Percentiles rank a stretch among this genome's conserved stretches.
Conservation (phyloP, 208 protist genomes). For the Trypanosoma rangeli region DNA sequence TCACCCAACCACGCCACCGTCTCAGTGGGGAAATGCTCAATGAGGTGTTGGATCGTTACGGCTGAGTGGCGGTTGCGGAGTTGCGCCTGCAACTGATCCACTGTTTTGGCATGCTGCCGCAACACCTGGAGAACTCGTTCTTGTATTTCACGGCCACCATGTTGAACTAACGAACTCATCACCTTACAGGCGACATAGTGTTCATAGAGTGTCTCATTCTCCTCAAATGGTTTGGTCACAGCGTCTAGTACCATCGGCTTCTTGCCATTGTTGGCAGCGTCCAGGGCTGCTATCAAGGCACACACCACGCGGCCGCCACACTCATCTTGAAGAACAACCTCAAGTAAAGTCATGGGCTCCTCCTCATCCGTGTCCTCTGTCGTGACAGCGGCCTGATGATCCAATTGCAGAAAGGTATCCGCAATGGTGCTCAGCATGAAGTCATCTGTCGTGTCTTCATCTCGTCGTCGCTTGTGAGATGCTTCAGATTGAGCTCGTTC, state of each 20-base stretch:
- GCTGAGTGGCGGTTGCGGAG: constrained; percentile 79
- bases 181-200: constrained; percentile 85
- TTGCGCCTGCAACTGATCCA: constrained; percentile 44
- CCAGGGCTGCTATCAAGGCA: constrained; percentile 64
- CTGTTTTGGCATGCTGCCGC: constrained; percentile 50
- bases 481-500: constrained; percentile 9
- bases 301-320: constrained; percentile 71
- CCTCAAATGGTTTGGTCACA: constrained; percentile 76
- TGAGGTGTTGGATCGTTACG: constrained; percentile 69
- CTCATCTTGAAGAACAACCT: constrained; percentile 80
- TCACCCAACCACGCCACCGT: constrained; percentile 65
- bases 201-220: constrained; percentile 70
- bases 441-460: constrained; percentile 19
- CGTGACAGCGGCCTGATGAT: constrained; percentile 36
- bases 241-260: constrained; percentile 46
- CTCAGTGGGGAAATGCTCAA: constrained; percentile 47
- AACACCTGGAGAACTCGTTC: constrained; percentile 65
- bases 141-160: constrained; percentile 44
- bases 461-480: constrained; percentile 45
- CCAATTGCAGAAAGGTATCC: constrained; percentile 51
- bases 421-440: constrained; percentile 41
- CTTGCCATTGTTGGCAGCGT: constrained; percentile 30
- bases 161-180: constrained; percentile 74
- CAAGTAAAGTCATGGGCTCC: constrained; percentile 63
- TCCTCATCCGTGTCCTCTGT: constrained; percentile 46